Evolutionary conservation across 2,329 filamentous ascomycete genomes (phyloP).

Genomic region (Periconia sp.): DNA sequence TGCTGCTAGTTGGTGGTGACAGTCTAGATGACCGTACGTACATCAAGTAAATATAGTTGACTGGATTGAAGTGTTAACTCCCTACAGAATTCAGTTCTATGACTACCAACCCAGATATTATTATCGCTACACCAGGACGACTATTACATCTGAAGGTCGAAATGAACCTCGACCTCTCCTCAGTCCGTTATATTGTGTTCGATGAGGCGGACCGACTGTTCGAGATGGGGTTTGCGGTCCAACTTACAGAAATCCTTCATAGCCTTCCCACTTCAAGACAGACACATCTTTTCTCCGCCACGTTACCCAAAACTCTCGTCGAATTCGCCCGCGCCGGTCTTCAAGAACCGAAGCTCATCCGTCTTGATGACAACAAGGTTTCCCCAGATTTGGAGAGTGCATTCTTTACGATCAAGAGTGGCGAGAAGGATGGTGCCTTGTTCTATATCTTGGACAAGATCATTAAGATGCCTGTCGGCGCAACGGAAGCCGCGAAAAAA

Average conservation of each 20-base stretch:
- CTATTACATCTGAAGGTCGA: constrained; percentile 97
- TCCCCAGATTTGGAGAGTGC: constrained; percentile 95
- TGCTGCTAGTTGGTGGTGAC: constrained; percentile 91
- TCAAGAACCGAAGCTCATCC: constrained; percentile 88
- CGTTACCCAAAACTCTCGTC: constrained; percentile 88
- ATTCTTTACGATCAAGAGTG: constrained; percentile 91
- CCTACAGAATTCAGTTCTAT: constrained; percentile 78
- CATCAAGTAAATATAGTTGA: no score
- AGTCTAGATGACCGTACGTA: constrained; percentile 78
- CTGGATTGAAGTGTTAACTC: constrained; percentile 7
- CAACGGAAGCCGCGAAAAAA: constrained; percentile 59
- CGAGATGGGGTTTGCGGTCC: constrained; percentile 97
- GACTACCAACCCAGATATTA: constrained; percentile 93
- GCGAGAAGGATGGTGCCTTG: constrained; percentile 91
- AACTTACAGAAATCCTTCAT: constrained; percentile 91
- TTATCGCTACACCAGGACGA: constrained; percentile 89
- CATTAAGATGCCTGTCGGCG: constrained; percentile 83
- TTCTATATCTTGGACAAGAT: constrained; percentile 88
- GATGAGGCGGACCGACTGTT: constrained; percentile 97
- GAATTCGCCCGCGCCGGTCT: constrained; percentile 94
- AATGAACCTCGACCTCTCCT: constrained; percentile 90
- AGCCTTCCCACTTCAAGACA: constrained; percentile 84
- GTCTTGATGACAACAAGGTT: constrained; percentile 94
- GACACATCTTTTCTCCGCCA: constrained; percentile 93
- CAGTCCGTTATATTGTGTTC: constrained; percentile 92